Base-by-base conservation (phyloP, 1,284 basidiomycete species). In the Salmacisia buchloeana region DNA sequence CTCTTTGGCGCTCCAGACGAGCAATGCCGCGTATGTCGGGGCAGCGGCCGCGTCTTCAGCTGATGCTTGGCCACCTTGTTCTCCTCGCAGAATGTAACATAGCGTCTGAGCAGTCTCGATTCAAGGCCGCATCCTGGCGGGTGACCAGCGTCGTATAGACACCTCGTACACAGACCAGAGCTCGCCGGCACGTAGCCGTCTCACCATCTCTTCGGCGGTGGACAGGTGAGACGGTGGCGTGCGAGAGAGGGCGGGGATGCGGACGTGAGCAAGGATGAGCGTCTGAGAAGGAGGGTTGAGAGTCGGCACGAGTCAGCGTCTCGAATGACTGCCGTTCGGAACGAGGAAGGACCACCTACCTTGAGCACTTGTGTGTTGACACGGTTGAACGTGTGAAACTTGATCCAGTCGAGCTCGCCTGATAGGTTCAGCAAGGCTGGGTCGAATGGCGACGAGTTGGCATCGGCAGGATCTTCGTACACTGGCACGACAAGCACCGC, bases 351-450 rank as follows among this genome's bases (percentile, higher is more conserved):
- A n/a, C n/a, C n/a, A n/a, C 78, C 63, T 21, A 77, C 78, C 69
- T 99, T 99, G 82, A 93, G 92, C 1, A 98, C 96, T 79, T 97
- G 92, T 0, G 90, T 89, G 80, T 97, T 97, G 21, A 98, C 94
- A 27, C 96, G 88, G 78, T 97, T 98, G 65, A 97, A 86, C 1
- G 96, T 98, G 80, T 91, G 92, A 39, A 99, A 86, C 93, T 94
- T 97, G 12, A 90, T 86, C 96, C 96, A 99, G 34, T 86, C 83
- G 1, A 85, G 82, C 61, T 87, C 89, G 2, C 74, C 74, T 2
- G 49, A 54, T 7, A 54, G 63, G 54, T 72, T 75, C 18, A 73
- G 70, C 60, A 73, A 72, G 12, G 61, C 56, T 1, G 63, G 21
- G 12, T 54, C 27, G 45, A 78, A 78, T 0, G 76, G 76, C 4